phyloP scores from a whole-genome alignment of 805 yeast genomes.

The Ogataea degrootiae region DNA sequence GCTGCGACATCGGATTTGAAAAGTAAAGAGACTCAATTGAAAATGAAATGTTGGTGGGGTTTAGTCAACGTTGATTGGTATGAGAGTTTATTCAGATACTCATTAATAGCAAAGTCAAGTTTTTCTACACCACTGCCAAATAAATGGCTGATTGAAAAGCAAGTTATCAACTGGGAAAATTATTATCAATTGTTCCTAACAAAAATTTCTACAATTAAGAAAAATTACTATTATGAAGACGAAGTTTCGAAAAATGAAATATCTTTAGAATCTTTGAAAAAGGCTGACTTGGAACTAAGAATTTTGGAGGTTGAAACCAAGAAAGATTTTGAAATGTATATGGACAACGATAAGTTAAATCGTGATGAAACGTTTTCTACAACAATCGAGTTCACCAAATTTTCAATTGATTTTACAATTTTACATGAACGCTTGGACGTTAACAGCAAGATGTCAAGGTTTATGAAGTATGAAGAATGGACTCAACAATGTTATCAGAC shows the following conservation, averaged over 20 bases:
- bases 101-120: constrained; percentile 16
- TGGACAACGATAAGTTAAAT: constrained; percentile 15
- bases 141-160: constrained; percentile 14
- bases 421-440: constrained; percentile 25
- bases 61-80: constrained; percentile 31
- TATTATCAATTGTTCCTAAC: constrained; percentile 20
- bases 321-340: constrained; percentile 17
- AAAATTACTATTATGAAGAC: constrained; percentile 24
- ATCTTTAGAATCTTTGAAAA: constrained; percentile 14
- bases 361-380: constrained; percentile 9
- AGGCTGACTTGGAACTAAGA: constrained; percentile 25
- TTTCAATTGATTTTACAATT: constrained; percentile 13
- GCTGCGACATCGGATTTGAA: constrained; percentile 1
- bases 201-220: constrained; percentile 23
- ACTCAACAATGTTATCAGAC: constrained; percentile 12
- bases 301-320: constrained; percentile 18
- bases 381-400: constrained; percentile 14
- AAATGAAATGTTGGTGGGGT: constrained; percentile 26
- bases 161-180: constrained; percentile 17
- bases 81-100: constrained; percentile 24
- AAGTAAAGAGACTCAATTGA: constrained; percentile 8
- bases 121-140: constrained; percentile 25
- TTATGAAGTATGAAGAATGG: constrained; percentile 25
- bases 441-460: constrained; percentile 26
- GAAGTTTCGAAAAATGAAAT: constrained; percentile 9